Conservation (phyloP, 164 flowering plant species). For the Umbilicus rupestris region DNA sequence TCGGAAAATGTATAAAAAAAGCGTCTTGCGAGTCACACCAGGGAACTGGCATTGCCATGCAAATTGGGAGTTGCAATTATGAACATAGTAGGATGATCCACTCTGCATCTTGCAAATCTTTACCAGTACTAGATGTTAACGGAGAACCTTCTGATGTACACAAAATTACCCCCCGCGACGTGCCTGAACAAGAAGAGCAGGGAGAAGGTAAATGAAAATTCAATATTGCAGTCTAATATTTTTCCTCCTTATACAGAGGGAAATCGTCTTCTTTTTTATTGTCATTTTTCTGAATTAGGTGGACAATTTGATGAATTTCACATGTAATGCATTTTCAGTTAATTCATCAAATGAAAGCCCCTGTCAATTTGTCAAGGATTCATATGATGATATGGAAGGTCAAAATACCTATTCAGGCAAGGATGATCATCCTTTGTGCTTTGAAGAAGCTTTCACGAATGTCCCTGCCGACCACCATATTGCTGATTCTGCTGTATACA, state of each 20-base stretch:
- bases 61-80: neutral
- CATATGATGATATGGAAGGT: slow-evolving; percentile 18
- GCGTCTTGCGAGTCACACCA: neutral
- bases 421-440: slow-evolving; percentile 11
- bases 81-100: neutral
- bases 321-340: slow-evolving; percentile 19
- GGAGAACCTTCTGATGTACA: neutral
- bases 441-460: slow-evolving; percentile 31
- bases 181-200: neutral
- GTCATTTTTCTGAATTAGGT: neutral
- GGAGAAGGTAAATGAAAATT: neutral
- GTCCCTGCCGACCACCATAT: slow-evolving; percentile 54
- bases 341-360: slow-evolving; percentile 21
- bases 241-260: neutral
- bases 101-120: neutral
- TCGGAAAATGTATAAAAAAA: neutral
- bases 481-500: slow-evolving; percentile 66
- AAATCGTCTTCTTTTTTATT: neutral
- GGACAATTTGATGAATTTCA: slow-evolving; percentile 4
- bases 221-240: neutral
- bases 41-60: neutral
- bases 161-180: neutral
- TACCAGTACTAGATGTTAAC: neutral
- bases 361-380: slow-evolving; percentile 28
- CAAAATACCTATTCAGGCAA: slow-evolving; percentile 7